Conservation (phyloP, 345 rosid genomes). For the Eucalyptus fibrosa region DNA sequence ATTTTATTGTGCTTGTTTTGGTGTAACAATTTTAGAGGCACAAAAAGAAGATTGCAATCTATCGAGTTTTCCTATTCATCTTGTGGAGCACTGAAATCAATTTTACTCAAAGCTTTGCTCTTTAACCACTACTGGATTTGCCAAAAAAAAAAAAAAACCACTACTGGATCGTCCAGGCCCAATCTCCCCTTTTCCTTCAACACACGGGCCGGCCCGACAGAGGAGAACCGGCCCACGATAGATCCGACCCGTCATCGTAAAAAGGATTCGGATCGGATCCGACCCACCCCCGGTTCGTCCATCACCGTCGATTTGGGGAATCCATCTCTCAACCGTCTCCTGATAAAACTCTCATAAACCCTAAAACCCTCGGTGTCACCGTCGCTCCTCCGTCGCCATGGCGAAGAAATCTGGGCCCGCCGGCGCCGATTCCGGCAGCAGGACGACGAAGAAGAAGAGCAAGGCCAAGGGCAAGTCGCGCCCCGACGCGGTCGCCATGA, state of each 20-base stretch:
- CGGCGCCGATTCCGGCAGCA: background rate
- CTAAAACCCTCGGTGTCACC: background rate
- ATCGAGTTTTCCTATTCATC: background rate
- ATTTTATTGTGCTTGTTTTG: background rate
- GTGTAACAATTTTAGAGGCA: background rate
- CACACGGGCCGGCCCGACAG: background rate
- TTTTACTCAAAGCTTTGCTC: background rate
- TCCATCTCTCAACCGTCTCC: background rate
- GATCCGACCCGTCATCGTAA: background rate
- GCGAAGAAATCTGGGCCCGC: conserved; percentile 2
- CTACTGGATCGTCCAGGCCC: background rate
- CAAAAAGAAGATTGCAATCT: background rate
- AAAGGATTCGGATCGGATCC: background rate
- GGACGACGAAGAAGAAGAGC: conserved; percentile 20
- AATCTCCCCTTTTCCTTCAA: background rate
- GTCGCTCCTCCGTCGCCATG: background rate
- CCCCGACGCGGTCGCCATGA: conserved; percentile 57
- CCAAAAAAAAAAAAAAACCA: too few species aligned
- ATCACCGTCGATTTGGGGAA: background rate
- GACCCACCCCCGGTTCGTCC: background rate
- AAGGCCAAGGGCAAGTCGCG: conserved; percentile 21
- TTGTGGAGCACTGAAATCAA: background rate
- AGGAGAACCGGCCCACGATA: background rate
- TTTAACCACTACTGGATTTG: background rate
- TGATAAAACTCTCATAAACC: background rate